Evolutionary conservation across 257 asterid species (phyloP), one percentile per base, ranked within the genome.

Genomic region (Solanum sitiens): DNA sequence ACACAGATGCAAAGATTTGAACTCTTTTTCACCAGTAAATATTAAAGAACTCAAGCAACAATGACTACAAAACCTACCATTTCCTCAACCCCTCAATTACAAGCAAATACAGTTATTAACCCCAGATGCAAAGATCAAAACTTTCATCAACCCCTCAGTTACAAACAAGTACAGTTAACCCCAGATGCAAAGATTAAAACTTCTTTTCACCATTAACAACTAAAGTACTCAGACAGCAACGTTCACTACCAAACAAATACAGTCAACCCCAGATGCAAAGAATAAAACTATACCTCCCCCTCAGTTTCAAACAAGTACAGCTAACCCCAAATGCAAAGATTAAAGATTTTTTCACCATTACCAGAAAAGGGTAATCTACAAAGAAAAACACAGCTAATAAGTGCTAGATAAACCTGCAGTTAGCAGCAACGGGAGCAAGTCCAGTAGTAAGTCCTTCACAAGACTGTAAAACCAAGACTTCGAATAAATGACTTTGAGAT

Each of bases 381-480:
- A 53, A 53, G 63, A 53, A 16, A 53, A 68, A 68, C 33, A 13
- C 74, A 27, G 75, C 75, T 68, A 68, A 68, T 32, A 5, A 15
- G 2, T 82, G 30, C 83, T 18, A 83, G 18, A 4, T 14, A 20
- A 94, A 59, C 97, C 96, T 91, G 95, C 96, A 94, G 89, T 92
- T 92, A 72, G 96, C 93, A 23, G 96, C 94, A 92, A 93, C 90
- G 86, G 94, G 77, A 5, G 94, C 95, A 82, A 94, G 96, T 6
- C 95, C 94, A 13, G 94, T 91, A 18, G 93, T 89, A n/a, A 94
- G 90, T 25, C 98, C 98, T 82, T 94, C 95, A 87, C 95, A 93
- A 0, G 93, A 88, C 18, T 91, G 83, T 56, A 94, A 94, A 47
- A 94, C 93, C 89, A 94, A 76, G 39, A 91, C 96, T 53, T 91